Base-by-base conservation (phyloP, 257 asterid genomes). In the Nicotiana undulata region DNA sequence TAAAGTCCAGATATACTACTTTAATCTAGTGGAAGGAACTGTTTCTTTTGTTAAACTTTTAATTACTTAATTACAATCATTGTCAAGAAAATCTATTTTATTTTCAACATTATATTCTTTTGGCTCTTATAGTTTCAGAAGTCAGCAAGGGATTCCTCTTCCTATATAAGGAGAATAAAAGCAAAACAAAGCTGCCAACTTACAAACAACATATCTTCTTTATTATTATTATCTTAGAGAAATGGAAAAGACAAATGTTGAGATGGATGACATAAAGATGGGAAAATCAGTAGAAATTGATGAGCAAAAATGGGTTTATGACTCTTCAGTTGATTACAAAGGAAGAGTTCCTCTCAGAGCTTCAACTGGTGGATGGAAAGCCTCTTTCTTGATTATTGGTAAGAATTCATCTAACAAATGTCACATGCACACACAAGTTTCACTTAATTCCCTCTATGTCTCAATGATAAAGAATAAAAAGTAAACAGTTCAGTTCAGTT, bases 301-400 rank as follows among this genome's bases (percentile, higher is more conserved):
- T 61, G 91, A 90, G 46, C 90, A 88, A 20, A 89, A 89, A 88
- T 89, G 96, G 95, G 99, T 92, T 46, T 80, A 85, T 53, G 98
- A 93, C 81, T 86, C 95, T 79, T 96, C 96, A 0, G 59, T 89
- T 46, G 97, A 94, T 88, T 85, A 88, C 32, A 89, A 88, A 86
- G 98, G 97, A 34, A 85, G 92, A 83, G 72, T 90, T 81, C 98
- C 99, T 40, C 86, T 84, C 6, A 88, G 99, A 16, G 86, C 89
- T 78, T 86, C 97, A 7, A 96, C 99, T 60, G 98, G 98, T 63
- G 89, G 90, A 37, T 96, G 99, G 99, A 94, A 84, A 81, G 99
- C 98, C 63, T 89, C 99, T 59, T 87, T 90, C 81, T 94, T 92
- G 87, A 96, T 94, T 44, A 86, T 96, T 44, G 97, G 98, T 94